These are phyloP conservation scores for Pseudopyricularia cyperi DNA, from an alignment of 2,329 filamentous ascomycete genomes.

Conservation along the genomic window DNA sequence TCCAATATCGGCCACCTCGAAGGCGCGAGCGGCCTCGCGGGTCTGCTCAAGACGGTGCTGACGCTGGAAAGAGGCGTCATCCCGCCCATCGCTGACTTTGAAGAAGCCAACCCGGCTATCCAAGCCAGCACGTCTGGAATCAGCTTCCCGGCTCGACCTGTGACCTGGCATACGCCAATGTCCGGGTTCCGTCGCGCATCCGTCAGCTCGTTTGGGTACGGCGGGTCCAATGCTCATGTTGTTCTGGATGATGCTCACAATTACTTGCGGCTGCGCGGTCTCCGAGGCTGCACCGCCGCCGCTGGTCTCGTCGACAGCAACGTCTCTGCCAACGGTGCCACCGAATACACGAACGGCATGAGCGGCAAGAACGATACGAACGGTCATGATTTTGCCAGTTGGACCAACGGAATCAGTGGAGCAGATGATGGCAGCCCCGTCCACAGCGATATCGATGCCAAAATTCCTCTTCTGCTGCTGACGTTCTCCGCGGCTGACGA, in stretches of 20 bases:
- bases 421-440: neutral
- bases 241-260: constrained; percentile 12
- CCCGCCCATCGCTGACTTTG: constrained; percentile 11
- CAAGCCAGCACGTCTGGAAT: neutral
- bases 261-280: constrained; percentile 5
- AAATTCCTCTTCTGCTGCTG: neutral
- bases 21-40: constrained; percentile 29
- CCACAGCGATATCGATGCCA: neutral
- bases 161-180: constrained; percentile 10
- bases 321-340: neutral
- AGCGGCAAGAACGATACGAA: neutral
- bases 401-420: neutral
- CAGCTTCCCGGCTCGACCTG: constrained; percentile 11
- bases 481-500: neutral
- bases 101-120: constrained; percentile 9
- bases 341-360: neutral
- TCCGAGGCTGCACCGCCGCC: constrained; percentile 1
- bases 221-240: constrained; percentile 16
- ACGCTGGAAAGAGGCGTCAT: constrained; percentile 23
- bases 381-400: neutral
- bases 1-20: constrained; percentile 32
- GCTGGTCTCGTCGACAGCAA: neutral
- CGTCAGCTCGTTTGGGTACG: constrained; percentile 17
- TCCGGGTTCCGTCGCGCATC: constrained; percentile 8
- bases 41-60: constrained; percentile 25